Percentiles rank a stretch among this genome's conserved stretches.
Evolutionary conservation across 2,329 filamentous ascomycete genomes (phyloP).

Genomic region (Pestalotiopsis fici): DNA sequence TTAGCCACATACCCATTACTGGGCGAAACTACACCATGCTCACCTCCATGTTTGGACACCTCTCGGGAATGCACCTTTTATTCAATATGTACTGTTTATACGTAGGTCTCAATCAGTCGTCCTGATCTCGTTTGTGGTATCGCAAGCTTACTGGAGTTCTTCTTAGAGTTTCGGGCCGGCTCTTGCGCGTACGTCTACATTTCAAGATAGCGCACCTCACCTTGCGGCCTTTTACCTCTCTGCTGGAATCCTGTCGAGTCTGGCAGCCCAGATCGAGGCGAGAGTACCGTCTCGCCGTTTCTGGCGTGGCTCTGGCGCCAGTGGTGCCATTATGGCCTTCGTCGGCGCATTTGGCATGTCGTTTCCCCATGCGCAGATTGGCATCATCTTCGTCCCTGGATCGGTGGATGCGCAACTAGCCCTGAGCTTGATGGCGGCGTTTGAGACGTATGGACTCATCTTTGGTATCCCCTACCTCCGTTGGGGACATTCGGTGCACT

Average conservation of each 20-base stretch:
- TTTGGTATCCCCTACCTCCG: conserved; percentile 15
- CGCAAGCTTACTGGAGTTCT: background rate
- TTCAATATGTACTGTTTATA: conserved; percentile 23
- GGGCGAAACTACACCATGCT: conserved; percentile 24
- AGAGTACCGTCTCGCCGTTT: conserved; percentile 16
- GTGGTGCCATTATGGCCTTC: conserved; percentile 25
- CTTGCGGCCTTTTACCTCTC: conserved; percentile 29
- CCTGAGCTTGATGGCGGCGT: conserved; percentile 14
- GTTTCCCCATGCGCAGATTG: conserved; percentile 16
- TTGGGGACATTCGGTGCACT: conserved; percentile 21
- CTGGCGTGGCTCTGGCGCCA: conserved; percentile 16
- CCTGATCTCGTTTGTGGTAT: background rate
- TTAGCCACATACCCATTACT: conserved; percentile 17
- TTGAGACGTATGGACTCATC: conserved; percentile 25
- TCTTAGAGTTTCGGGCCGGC: conserved; percentile 12
- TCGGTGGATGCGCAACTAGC: conserved; percentile 12
- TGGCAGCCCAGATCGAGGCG: conserved; percentile 21
- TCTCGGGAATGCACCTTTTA: conserved; percentile 16
- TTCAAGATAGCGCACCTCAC: conserved; percentile 19
- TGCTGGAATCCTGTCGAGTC: conserved; percentile 21
- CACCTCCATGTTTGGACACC: conserved; percentile 25
- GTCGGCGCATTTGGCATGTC: conserved; percentile 19
- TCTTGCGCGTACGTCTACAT: conserved; percentile 13
- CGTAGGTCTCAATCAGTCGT: background rate
- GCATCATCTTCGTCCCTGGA: conserved; percentile 22